A percentile compares a stretch with the other conserved stretches of the same genome.
Conservation (phyloP, 495 filamentous ascomycete species). For the Aspergillus diversus region DNA sequence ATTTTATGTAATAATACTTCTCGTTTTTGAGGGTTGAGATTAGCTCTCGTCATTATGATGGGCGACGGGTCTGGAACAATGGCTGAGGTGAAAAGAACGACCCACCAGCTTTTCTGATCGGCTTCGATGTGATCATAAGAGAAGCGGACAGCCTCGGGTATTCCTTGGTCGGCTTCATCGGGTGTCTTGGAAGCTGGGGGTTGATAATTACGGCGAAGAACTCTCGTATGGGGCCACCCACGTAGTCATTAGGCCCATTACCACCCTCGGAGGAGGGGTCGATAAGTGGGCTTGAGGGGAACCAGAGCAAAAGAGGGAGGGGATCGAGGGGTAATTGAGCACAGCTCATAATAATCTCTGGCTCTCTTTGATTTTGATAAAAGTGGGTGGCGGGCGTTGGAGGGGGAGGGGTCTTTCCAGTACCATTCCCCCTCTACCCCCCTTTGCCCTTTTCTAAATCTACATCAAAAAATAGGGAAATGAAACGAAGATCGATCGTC, state of each 20-base stretch:
- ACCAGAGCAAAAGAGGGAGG: conserved; percentile 13
- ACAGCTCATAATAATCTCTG: conserved; percentile 1
- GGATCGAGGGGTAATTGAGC: conserved; percentile 23
- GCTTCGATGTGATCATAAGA: conserved; percentile 9
- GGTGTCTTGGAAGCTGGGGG: background rate
- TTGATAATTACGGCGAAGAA: conserved; percentile 8
- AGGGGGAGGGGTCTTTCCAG: conserved; percentile 14
- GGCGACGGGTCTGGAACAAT: conserved; percentile 25
- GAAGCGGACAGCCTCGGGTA: conserved; percentile 18
- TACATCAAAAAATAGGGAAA: conserved; percentile 11
- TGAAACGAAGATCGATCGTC: conserved; percentile 18
- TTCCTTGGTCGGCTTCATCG: conserved; percentile 9
- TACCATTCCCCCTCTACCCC: conserved; percentile 1
- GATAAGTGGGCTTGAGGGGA: conserved; percentile 13
- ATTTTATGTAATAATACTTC: background rate
- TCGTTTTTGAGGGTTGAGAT: conserved; percentile 8
- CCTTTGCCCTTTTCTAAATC: background rate
- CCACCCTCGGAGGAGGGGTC: conserved; percentile 25
- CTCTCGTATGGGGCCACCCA: conserved; percentile 10
- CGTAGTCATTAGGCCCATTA: conserved; percentile 7
- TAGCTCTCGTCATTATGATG: conserved; percentile 19
- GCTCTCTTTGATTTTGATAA: background rate
- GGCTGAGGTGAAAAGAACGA: conserved; percentile 18
- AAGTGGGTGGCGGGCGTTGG: conserved; percentile 25
- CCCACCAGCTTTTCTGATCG: conserved; percentile 16